Evolutionary conservation across 2,329 filamentous ascomycete genomes (phyloP), one percentile per base, ranked within the genome.

Genomic region (Botryotinia narcissicola): DNA sequence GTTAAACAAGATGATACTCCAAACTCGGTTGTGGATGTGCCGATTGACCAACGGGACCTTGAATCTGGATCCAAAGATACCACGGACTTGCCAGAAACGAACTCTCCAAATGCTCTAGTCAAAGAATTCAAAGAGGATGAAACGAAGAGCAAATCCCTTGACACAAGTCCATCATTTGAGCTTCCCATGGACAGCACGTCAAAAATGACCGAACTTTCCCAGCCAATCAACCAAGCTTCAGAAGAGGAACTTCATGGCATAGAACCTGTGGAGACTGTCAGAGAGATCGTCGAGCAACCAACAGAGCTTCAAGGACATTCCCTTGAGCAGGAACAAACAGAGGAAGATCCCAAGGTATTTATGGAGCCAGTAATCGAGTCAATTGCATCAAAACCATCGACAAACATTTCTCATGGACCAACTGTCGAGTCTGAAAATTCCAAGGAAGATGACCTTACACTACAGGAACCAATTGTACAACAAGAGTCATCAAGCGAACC

Each of bases 111-210:
- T 25, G 25, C 40, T 14, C 35, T 62, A 14, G 42, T 62, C 4
- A 75, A 74, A 48, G 73, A 73, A n/a, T 72, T 75, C 5, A 75
- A 75, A 57, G 76, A 78, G 51, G 74, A 74, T 40, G 76, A 77
- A 68, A 76, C 76, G 57, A 74, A 74, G n/a, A 61, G 69, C 61
- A 74, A 73, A 61, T 69, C 64, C 25, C 64, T 67, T 7, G 10
- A 71, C 25, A 67, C 71, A n/a, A 68, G 71, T 32, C 69, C 74
- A n/a, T 40, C 59, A 3, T 71, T 73, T 54, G 67, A 66, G 40
- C 35, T 42, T 37, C 12, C 25, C 14, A 32, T n/a, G 18, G 35
- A 32, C 6, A 66, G n/a, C 22, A 59, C 25, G 12, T 20, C 51
- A 16, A 42, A 68, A 57, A 61, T 69, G 25, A 18, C 40, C 22